Evolutionary conservation across 2,329 filamentous ascomycete genomes (phyloP).

Genomic region (Tolypocladium nubicola): DNA sequence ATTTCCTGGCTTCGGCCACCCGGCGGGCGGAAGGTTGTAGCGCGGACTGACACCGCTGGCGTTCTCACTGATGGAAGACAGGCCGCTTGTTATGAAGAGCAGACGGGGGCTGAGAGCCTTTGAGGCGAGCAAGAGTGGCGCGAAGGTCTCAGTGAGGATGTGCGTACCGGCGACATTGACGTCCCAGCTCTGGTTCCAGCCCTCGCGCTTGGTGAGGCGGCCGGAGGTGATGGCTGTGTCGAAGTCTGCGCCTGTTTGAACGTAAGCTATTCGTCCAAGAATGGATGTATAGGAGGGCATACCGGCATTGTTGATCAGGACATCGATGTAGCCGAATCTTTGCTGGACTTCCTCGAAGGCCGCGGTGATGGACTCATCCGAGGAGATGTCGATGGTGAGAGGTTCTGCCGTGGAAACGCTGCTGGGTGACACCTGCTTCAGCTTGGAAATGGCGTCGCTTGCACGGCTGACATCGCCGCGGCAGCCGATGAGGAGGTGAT

Average conservation of each 20-base stretch:
- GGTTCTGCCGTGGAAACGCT: background rate
- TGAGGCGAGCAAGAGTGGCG: background rate
- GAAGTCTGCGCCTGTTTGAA: background rate
- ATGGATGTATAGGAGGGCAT: background rate
- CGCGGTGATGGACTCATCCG: background rate
- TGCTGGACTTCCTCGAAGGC: background rate
- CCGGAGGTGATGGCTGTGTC: background rate
- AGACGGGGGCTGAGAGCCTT: background rate
- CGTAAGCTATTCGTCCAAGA: background rate
- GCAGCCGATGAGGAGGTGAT: background rate
- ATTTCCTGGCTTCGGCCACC: background rate
- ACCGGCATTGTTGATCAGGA: background rate
- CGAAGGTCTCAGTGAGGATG: background rate
- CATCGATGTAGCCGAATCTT: background rate
- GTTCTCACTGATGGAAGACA: background rate
- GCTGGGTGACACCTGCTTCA: background rate
- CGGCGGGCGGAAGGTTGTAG: background rate
- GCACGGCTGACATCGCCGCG: background rate
- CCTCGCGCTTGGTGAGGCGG: background rate
- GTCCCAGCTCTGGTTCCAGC: background rate
- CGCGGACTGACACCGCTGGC: background rate
- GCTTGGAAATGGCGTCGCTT: background rate
- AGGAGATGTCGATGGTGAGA: background rate
- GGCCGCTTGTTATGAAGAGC: background rate
- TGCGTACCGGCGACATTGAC: conserved; percentile 1